Conservation (phyloP, 176 grass and related monocot genomes). For the Musa beccarii region DNA sequence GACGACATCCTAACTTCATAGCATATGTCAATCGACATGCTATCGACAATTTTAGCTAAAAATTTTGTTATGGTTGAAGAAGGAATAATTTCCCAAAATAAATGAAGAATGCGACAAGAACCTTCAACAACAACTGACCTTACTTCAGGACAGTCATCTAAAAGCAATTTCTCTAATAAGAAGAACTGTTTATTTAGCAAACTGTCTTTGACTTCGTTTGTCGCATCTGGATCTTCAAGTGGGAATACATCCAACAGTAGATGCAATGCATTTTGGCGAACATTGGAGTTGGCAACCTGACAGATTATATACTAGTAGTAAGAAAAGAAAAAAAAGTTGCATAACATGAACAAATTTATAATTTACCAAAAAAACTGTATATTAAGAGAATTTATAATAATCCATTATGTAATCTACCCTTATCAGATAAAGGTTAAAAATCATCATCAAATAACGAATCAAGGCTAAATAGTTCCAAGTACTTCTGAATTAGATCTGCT, state of each 20-base stretch:
- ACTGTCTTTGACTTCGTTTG: conserved; percentile 75
- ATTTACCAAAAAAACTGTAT: neutral
- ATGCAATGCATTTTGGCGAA: conserved; percentile 75
- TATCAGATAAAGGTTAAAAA: neutral
- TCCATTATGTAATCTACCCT: neutral
- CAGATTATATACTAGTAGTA: conserved; percentile 21
- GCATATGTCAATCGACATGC: conserved; percentile 77
- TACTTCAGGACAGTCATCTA: conserved; percentile 74
- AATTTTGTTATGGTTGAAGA: conserved; percentile 59
- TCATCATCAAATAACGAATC: neutral
- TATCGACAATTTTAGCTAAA: conserved; percentile 71
- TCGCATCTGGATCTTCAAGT: conserved; percentile 81
- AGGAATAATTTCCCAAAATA: conserved; percentile 93
- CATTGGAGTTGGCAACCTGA: conserved; percentile 85
- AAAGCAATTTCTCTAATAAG: conserved; percentile 76
- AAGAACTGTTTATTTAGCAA: conserved; percentile 75
- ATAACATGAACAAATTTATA: neutral
- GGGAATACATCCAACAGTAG: conserved; percentile 91
- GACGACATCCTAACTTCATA: conserved; percentile 69
- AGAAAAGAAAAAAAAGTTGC: neutral
- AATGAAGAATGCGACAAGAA: conserved; percentile 72
- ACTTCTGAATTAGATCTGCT: neutral
- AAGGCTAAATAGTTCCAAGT: neutral
- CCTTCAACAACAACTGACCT: conserved; percentile 76
- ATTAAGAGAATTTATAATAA: neutral